phyloP scores from a whole-genome alignment of 2,329 filamentous ascomycete genomes.

The Blastomyces parvus region DNA sequence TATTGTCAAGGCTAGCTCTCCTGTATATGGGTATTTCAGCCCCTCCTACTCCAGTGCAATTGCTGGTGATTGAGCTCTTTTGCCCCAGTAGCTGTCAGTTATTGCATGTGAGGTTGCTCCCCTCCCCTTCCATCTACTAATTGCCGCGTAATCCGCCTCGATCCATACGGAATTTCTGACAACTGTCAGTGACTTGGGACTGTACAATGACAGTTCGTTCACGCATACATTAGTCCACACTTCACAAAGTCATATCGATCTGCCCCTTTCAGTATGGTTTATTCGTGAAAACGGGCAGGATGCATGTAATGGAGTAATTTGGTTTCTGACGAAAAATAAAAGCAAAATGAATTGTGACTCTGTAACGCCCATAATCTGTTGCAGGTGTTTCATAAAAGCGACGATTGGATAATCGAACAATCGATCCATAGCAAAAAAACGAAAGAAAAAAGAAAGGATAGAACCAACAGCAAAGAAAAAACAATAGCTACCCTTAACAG shows the following conservation, averaged over 20 bases:
- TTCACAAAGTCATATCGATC: background rate
- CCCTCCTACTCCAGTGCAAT: no score
- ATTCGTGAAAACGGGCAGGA: background rate
- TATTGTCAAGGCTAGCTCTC: no score
- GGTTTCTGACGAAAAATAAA: background rate
- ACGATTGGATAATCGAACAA: slow-evolving; percentile 6
- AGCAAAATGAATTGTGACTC: slow-evolving; percentile 4
- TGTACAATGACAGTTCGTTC: background rate
- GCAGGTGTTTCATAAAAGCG: slow-evolving; percentile 11
- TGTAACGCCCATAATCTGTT: slow-evolving; percentile 1
- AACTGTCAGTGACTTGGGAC: background rate
- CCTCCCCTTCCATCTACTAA: no score
- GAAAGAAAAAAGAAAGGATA: background rate
- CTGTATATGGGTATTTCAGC: no score
- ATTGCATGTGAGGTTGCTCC: no score
- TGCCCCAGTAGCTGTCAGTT: no score
- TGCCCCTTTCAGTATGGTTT: background rate
- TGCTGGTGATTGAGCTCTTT: no score
- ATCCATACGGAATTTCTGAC: no score
- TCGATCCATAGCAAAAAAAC: background rate
- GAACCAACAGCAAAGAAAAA: no score
- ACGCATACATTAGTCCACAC: background rate
- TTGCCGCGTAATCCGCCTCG: no score
- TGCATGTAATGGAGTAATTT: background rate
- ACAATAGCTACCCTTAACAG: slow-evolving; percentile 13